Conservation (phyloP, 2,329 filamentous ascomycete species). For the Aureobasidium sp. region DNA sequence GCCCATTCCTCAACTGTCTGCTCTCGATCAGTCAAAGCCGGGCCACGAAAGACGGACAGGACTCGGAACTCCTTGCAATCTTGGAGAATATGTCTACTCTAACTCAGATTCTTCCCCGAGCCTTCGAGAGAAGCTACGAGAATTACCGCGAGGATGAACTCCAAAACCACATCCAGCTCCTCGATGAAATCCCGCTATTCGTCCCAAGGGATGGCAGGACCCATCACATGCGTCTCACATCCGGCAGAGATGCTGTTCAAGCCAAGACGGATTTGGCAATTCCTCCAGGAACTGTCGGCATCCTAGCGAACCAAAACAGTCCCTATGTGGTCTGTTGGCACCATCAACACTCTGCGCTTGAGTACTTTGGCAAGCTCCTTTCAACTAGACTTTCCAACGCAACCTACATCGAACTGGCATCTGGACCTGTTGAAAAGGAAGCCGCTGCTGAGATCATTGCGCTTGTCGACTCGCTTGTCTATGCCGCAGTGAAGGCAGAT, state of each 20-base stretch:
- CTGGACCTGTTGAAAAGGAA: constrained; percentile 45
- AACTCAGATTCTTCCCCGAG: constrained; percentile 64
- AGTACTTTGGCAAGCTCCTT: constrained; percentile 68
- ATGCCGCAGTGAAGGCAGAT: constrained; percentile 25
- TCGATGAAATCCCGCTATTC: constrained; percentile 57
- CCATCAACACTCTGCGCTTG: constrained; percentile 67
- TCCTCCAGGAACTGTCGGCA: constrained; percentile 56
- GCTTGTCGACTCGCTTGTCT: constrained; percentile 63
- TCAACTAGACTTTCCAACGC: constrained; percentile 57
- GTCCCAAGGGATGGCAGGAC: constrained; percentile 27
- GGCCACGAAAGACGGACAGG: constrained; percentile 34
- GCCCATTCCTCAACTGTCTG: constrained; percentile 67
- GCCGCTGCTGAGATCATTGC: constrained; percentile 65
- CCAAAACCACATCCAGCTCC: constrained; percentile 65
- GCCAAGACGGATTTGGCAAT: constrained; percentile 48
- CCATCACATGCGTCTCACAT: constrained; percentile 4
- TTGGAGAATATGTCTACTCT: constrained; percentile 64
- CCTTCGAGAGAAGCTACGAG: constrained; percentile 62
- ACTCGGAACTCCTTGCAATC: constrained; percentile 46
- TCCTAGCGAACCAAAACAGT: constrained; percentile 68
- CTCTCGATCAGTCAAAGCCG: constrained; percentile 51
- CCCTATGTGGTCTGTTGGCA: constrained; percentile 69
- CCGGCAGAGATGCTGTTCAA: not conserved
- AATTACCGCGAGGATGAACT: constrained; percentile 81
- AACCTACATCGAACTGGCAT: constrained; percentile 40